A percentile compares a stretch with the other conserved stretches of the same genome.
Evolutionary conservation across 192 early-diverging fungal species (phyloP).

Genomic region (Rhizophagus prolifer): DNA sequence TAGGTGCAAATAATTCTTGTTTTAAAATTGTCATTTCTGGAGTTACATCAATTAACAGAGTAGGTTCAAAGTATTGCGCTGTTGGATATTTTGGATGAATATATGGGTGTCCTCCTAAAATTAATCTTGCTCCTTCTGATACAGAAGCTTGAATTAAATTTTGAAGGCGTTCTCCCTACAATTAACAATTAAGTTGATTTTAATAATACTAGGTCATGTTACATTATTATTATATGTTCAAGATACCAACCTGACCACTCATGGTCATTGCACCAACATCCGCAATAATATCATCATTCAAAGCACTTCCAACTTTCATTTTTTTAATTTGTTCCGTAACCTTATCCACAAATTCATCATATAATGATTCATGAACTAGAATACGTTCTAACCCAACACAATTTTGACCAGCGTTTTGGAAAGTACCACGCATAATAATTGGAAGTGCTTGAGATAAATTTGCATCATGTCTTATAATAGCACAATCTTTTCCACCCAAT

Average conservation of each 20-base stretch:
- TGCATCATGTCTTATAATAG: constrained; percentile 74
- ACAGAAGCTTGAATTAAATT: constrained; percentile 74
- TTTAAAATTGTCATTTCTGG: constrained; percentile 74
- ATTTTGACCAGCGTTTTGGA: constrained; percentile 89
- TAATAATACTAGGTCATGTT: neutral
- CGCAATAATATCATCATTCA: constrained; percentile 62
- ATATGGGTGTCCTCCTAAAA: constrained; percentile 67
- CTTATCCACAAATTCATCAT: constrained; percentile 68
- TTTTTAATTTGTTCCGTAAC: constrained; percentile 55
- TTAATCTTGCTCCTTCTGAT: constrained; percentile 67
- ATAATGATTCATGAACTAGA: constrained; percentile 65
- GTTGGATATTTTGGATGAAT: constrained; percentile 67
- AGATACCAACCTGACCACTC: constrained; percentile 52
- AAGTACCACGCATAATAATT: constrained; percentile 77
- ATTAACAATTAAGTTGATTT: neutral
- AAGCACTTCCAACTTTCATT: constrained; percentile 68
- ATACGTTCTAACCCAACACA: constrained; percentile 89
- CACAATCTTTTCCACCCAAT: constrained; percentile 88
- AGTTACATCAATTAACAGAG: constrained; percentile 76
- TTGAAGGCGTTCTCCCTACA: constrained; percentile 56
- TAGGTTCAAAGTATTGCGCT: constrained; percentile 82
- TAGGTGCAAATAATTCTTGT: constrained; percentile 78
- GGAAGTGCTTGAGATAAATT: constrained; percentile 67
- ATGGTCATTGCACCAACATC: constrained; percentile 89
- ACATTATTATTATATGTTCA: too few relatives aligned